Evolutionary conservation across 176 grass and related monocot genomes (phyloP).

Genomic region (Zea luxurians): DNA sequence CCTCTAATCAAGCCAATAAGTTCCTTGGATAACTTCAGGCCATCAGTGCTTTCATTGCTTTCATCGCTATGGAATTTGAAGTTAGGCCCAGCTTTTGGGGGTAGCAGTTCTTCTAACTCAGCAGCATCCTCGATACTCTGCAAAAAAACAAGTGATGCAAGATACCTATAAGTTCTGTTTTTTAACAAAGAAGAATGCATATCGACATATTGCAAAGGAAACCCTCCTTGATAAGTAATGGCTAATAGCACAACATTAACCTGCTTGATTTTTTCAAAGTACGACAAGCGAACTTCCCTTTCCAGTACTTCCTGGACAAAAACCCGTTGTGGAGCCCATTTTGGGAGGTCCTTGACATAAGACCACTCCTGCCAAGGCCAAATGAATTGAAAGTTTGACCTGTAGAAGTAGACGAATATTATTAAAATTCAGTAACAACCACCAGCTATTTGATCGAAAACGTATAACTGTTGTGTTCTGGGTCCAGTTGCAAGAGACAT

Average conservation of each 20-base stretch:
- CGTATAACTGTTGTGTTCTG: background rate
- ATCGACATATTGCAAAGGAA: constrained; percentile 25
- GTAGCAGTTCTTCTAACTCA: constrained; percentile 79
- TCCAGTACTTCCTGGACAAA: constrained; percentile 99
- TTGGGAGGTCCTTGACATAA: constrained; percentile 91
- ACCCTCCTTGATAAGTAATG: background rate
- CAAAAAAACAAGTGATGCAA: constrained; percentile 34
- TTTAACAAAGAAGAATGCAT: background rate
- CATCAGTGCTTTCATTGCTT: constrained; percentile 50
- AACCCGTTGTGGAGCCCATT: constrained; percentile 84
- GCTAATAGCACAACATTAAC: constrained; percentile 42
- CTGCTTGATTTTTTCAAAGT: constrained; percentile 99
- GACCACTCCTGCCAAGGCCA: constrained; percentile 98
- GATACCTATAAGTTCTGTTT: constrained; percentile 12
- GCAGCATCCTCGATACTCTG: constrained; percentile 91
- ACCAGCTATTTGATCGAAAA: constrained; percentile 15
- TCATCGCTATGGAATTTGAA: constrained; percentile 72
- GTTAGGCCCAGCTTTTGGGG: constrained; percentile 81
- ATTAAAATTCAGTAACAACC: constrained; percentile 14
- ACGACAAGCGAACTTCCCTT: constrained; percentile 86
- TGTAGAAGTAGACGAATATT: constrained; percentile 41
- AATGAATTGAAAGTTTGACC: constrained; percentile 96
- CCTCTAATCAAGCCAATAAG: constrained; percentile 72
- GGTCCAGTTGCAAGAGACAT: constrained; percentile 3
- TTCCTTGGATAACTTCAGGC: constrained; percentile 69